Conservation (phyloP, 805 yeast species). For the Candida xyloterini region DNA sequence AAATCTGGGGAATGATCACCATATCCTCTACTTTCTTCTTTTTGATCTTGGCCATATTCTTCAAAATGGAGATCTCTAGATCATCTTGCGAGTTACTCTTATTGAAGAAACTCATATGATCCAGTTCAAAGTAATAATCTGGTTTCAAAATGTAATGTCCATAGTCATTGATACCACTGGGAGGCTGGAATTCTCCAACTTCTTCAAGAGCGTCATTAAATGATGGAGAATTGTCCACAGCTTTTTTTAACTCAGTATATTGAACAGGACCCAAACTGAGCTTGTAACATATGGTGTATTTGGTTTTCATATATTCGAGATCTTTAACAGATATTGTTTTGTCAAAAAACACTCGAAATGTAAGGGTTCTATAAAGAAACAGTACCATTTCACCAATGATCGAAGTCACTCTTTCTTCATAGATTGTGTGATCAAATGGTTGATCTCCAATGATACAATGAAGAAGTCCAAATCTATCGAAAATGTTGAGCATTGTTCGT, state of each 20-base stretch:
- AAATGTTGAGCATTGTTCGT: conserved; percentile 36
- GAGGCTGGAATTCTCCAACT: conserved; percentile 58
- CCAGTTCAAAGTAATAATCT: conserved; percentile 43
- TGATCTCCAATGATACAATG: conserved; percentile 15
- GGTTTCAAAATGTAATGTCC: conserved; percentile 64
- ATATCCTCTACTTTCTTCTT: conserved; percentile 40
- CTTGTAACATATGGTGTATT: conserved; percentile 44
- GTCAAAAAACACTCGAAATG: conserved; percentile 30
- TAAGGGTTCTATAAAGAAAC: conserved; percentile 44
- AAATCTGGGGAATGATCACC: conserved; percentile 47
- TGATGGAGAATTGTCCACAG: conserved; percentile 33
- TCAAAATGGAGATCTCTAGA: conserved; percentile 45
- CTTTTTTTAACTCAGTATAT: conserved; percentile 45
- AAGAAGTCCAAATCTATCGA: conserved; percentile 57
- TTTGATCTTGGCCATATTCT: conserved; percentile 39
- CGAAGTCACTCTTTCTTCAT: conserved; percentile 46
- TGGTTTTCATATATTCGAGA: conserved; percentile 26
- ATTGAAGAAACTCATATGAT: conserved; percentile 52
- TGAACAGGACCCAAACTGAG: conserved; percentile 52
- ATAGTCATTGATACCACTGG: conserved; percentile 61
- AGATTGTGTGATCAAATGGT: conserved; percentile 35
- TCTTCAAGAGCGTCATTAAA: conserved; percentile 55
- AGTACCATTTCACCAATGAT: conserved; percentile 42
- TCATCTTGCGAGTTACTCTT: conserved; percentile 51
- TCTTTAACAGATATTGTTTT: conserved; percentile 16